Evolutionary conservation across 108 stramenopile species (phyloP), one percentile per base, ranked within the genome.

Genomic region (Pinguiococcus pyrenoidosus): DNA sequence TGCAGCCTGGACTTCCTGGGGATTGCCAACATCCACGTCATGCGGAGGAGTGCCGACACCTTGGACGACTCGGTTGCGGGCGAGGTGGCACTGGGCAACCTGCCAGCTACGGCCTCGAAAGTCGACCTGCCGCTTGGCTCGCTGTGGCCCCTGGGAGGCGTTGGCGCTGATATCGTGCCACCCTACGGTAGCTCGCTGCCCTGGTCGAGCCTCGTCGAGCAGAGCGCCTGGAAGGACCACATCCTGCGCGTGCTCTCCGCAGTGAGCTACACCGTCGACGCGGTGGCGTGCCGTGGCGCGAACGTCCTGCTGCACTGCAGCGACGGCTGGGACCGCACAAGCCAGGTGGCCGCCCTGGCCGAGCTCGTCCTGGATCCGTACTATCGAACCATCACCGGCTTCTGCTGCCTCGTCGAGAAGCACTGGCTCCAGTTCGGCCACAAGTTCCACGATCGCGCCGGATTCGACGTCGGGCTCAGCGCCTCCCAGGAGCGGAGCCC

Each of bases 251-350:
- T 72, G 0, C 27, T 72, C 20, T 29, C 24, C 16, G 51, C 56
- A 3, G 36, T 59, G 14, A 0, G 45, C n/a, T 18, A 20, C 8
- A 55, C 54, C 7, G 71, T 56, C 7, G 43, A 55, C 0, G 25
- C 32, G 2, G 22, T 68, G 3, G 37, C 51, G 9, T 32, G 32
- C 29, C 29, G 59, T 24, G 36, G 39, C 3, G 5, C 12, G 18
- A 18, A 37, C 27, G 66, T 72, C 37, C 28, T 66, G 12, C 65
- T 74, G 22, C 73, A 75, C 46, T 77, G 75, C 62, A 68, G 66
- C 29, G 75, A 77, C 29, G 75, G 75, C 30, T 77, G 75, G 75
- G 75, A 77, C 50, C 60, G 75, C 10, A 77, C 75, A 2, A 68
- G 71, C 0, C 74, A 77, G 53, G 36, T 77, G 12, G 46, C 54